Evolutionary conservation across 106 monocot genomes (phyloP).

Genomic region (Acorus calamus): DNA sequence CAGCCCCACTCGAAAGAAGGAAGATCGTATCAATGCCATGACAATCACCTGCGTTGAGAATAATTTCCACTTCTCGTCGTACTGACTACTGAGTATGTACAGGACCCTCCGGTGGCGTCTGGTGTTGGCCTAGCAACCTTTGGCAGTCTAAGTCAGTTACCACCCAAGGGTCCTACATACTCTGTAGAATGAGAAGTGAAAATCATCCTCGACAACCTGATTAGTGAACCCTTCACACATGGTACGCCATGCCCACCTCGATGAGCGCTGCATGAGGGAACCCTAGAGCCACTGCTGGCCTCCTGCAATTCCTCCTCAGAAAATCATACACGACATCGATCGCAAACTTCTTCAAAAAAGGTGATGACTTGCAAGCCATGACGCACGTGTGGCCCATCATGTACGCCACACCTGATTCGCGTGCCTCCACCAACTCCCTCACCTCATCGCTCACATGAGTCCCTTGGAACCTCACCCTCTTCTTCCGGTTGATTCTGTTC

Average conservation of each 20-base stretch:
- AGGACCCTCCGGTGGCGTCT: no score
- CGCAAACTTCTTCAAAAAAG: slow-evolving; percentile 39
- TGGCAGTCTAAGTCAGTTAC: no score
- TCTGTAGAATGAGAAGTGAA: no score
- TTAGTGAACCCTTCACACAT: slow-evolving; percentile 19
- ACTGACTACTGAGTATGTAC: no score
- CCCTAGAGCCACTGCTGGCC: slow-evolving; percentile 29
- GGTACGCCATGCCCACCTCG: slow-evolving; percentile 71
- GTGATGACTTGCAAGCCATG: slow-evolving; percentile 31
- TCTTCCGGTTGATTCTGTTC: background rate
- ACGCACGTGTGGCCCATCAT: slow-evolving; percentile 65
- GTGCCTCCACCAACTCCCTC: slow-evolving; percentile 42
- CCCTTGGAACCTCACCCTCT: slow-evolving; percentile 17
- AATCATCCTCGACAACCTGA: background rate
- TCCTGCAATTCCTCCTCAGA: slow-evolving; percentile 51
- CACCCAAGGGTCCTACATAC: no score
- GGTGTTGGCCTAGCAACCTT: no score
- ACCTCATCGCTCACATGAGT: slow-evolving; percentile 28
- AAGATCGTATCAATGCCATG: no score
- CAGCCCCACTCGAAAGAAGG: no score
- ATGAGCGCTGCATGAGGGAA: slow-evolving; percentile 48
- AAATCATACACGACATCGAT: slow-evolving; percentile 53
- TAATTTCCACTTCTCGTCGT: no score
- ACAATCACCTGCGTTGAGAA: no score
- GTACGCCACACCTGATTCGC: slow-evolving; percentile 61